phyloP scores from a whole-genome alignment of 192 early-diverging fungal genomes.

The Dissophora ornata region DNA sequence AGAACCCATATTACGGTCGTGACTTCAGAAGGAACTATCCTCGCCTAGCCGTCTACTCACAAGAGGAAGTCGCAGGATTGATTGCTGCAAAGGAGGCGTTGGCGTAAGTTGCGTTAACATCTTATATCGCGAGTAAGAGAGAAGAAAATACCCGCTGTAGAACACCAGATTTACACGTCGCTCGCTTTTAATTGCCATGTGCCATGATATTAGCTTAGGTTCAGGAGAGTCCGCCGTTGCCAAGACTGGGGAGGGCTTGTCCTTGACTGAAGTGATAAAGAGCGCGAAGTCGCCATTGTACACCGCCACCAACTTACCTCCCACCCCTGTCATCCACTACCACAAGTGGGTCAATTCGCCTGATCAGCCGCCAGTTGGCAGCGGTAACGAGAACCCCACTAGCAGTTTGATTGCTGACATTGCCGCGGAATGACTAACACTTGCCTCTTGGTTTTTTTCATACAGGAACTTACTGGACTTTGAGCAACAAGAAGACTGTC shows the following conservation, averaged over 20 bases:
- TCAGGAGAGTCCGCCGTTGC: constrained; percentile 46
- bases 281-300: constrained; percentile 63
- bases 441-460: background rate
- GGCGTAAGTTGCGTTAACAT: constrained; percentile 21
- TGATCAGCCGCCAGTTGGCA: constrained; percentile 48
- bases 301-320: constrained; percentile 63
- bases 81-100: constrained; percentile 59
- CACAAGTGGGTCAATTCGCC: constrained; percentile 61
- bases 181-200: too few species aligned
- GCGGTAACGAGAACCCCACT: too few species aligned
- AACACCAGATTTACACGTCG: too few species aligned
- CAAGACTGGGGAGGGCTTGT: constrained; percentile 50
- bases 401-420: too few species aligned
- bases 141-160: too few species aligned
- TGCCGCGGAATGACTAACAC: too few species aligned
- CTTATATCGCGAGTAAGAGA: too few species aligned
- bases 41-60: constrained; percentile 82
- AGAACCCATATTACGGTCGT: constrained; percentile 92
- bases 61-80: constrained; percentile 77
- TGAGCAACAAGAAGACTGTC: constrained; percentile 22
- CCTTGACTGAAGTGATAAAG: constrained; percentile 63
- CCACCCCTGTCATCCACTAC: constrained; percentile 60
- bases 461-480: constrained; percentile 31
- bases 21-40: constrained; percentile 94
- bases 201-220: too few species aligned